phyloP scores from a whole-genome alignment of 257 asterid species.

The Solanum chiquidenum region DNA sequence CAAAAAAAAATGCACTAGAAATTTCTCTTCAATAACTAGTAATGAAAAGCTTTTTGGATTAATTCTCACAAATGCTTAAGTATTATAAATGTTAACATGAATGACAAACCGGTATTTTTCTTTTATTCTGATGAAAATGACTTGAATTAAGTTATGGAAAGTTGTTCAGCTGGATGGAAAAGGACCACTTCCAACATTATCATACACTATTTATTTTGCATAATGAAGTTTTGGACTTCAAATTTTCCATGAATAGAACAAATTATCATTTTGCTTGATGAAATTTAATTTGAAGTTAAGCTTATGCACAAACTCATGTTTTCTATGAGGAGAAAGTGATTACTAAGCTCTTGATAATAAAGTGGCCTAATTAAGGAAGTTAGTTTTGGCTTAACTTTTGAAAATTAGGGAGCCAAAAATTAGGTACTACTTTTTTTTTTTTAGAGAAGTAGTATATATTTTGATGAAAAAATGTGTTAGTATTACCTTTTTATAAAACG shows the following conservation, averaged over 20 bases:
- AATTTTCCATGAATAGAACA: neutral
- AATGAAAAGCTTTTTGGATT: neutral
- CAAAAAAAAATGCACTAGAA: neutral
- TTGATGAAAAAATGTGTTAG: neutral
- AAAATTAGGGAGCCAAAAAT: neutral
- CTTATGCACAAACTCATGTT: neutral
- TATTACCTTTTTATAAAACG: neutral
- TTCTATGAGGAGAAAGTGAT: neutral
- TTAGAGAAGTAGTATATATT: too few relatives aligned
- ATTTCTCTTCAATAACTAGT: neutral
- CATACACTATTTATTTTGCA: neutral
- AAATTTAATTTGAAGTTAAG: neutral
- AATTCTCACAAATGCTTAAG: neutral
- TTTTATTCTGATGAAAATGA: neutral
- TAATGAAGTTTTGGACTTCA: neutral
- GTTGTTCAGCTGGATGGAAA: neutral
- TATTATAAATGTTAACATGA: neutral
- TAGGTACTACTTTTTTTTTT: neutral
- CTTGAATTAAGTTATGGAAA: slow-evolving; percentile 3
- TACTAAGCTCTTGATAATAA: neutral
- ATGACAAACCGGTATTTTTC: neutral
- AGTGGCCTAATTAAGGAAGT: neutral
- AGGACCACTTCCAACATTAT: neutral
- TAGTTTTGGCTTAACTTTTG: neutral
- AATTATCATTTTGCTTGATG: neutral